Evolutionary conservation across 768 basidiomycete genomes (phyloP).

Genomic region (Leccinum aurantiacum): DNA sequence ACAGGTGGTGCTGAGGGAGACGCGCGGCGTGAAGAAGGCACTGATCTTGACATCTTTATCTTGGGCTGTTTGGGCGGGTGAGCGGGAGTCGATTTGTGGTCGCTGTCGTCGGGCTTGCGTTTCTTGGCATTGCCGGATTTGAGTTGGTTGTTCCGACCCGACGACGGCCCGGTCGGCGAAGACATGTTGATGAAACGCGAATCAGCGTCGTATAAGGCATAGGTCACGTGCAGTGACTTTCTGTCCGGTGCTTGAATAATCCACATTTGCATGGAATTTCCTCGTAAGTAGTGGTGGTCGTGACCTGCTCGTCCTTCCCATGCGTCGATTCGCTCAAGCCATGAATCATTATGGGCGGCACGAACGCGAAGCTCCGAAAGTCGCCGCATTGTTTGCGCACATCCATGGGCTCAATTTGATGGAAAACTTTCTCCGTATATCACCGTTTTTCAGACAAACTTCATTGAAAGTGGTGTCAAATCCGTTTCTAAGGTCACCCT

Average conservation of each 20-base stretch:
- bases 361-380: no score
- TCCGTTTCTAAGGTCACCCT: no score
- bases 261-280: no score
- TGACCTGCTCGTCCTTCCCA: not conserved
- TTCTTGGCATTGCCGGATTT: constrained; percentile 21
- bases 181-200: not conserved
- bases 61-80: constrained; percentile 18
- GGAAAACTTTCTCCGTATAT: not conserved
- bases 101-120: constrained; percentile 20
- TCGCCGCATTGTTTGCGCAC: no score
- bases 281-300: no score
- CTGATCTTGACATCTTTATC: constrained; percentile 17
- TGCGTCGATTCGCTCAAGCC: constrained; percentile 10
- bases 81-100: not conserved
- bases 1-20: constrained; percentile 30
- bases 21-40: constrained; percentile 28
- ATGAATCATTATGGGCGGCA: no score
- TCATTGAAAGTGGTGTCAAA: not conserved
- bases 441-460: not conserved
- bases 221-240: constrained; percentile 27
- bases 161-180: constrained; percentile 5
- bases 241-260: no score
- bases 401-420: no score
- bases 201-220: constrained; percentile 12
- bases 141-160: constrained; percentile 10